Evolutionary conservation across 371 early-diverging fungal species (phyloP), one percentile per base, ranked within the genome.

Genomic region (Fennellomyces sp.): DNA sequence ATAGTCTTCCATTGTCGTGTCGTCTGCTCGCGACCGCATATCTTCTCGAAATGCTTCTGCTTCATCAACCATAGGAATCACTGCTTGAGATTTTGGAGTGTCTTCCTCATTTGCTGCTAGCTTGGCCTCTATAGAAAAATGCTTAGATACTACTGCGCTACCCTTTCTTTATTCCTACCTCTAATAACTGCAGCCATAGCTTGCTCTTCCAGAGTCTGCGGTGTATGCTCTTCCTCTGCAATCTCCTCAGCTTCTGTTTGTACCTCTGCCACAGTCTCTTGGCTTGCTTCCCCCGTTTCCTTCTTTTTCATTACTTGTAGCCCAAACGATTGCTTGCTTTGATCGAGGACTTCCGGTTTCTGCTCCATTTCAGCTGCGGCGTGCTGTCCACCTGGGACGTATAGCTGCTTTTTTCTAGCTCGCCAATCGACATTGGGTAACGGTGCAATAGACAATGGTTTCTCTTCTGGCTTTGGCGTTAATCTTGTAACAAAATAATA

Each of bases 1-100:
- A 61, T 96, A 97, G 42, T 91, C 90, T 3, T 91, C 94, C 60
- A 91, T 70, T 0, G 88, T 82, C 0, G 89, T 70, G 55, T 91
- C 86, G 33, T 87, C 86, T 1, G 87, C 82, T 45, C 82, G 65
- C 5, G 70, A 63, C 8, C 68, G 64, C 5, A 79, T 63, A 64
- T 82, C 85, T 35, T 81, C 67, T 67, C 80, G 76, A 57, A 83
- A 81, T 1, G 77, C 72, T 30, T 73, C 63, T 23, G 81, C 70
- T 50, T 87, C 88, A 19, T 84, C 81, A 0, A 54, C 58, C 7
- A 57, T 49, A n/a, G 73, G 66, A 42, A 83, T 84, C 11, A 80
- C 74, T 58, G 17, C 60, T 66, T 12, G 89, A 80, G 8, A 78
- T 66, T 11, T 72, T 61, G 15, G 29, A 13, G 13, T 19, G 5